Evolutionary conservation across 78 protist species (phyloP).

Genomic region (Dictyostelium intermedium): DNA sequence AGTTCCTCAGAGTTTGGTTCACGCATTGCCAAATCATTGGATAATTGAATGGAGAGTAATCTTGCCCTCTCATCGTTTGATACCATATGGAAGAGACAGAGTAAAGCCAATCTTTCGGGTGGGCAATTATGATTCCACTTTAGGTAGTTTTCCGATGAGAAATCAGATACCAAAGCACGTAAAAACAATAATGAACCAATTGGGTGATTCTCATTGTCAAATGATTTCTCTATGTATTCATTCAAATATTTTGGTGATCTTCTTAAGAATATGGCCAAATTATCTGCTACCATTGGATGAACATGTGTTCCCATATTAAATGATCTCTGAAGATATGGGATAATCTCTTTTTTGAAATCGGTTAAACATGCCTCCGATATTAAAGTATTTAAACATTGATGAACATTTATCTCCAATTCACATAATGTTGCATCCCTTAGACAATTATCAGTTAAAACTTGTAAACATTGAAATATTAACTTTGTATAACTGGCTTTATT

Average conservation of each 20-base stretch:
- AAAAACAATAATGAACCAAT: conserved; percentile 34
- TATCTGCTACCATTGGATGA: conserved; percentile 15
- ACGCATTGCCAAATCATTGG: conserved; percentile 41
- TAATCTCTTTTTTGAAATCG: conserved; percentile 50
- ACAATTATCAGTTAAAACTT: conserved; percentile 7
- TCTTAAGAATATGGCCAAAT: conserved; percentile 28
- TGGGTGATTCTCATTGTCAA: conserved; percentile 38
- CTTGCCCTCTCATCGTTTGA: conserved; percentile 45
- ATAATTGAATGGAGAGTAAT: conserved; percentile 13
- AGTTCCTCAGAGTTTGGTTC: conserved; percentile 1
- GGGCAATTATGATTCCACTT: conserved; percentile 48
- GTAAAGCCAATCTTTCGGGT: conserved; percentile 41
- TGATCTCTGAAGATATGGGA: conserved; percentile 1
- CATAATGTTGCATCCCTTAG: background rate
- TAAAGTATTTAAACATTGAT: conserved; percentile 16
- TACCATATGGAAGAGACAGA: conserved; percentile 49
- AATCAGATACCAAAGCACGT: conserved; percentile 16
- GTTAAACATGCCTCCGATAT: conserved; percentile 14
- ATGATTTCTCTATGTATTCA: conserved; percentile 31
- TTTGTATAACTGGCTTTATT: conserved; percentile 43
- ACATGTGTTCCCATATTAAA: conserved; percentile 14
- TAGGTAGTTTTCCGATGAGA: conserved; percentile 9
- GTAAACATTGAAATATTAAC: conserved; percentile 54
- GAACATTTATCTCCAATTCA: conserved; percentile 47
- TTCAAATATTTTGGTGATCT: conserved; percentile 43